Evolutionary conservation across 306 rosid genomes (phyloP).

Genomic region (Coriaria nepalensis): DNA sequence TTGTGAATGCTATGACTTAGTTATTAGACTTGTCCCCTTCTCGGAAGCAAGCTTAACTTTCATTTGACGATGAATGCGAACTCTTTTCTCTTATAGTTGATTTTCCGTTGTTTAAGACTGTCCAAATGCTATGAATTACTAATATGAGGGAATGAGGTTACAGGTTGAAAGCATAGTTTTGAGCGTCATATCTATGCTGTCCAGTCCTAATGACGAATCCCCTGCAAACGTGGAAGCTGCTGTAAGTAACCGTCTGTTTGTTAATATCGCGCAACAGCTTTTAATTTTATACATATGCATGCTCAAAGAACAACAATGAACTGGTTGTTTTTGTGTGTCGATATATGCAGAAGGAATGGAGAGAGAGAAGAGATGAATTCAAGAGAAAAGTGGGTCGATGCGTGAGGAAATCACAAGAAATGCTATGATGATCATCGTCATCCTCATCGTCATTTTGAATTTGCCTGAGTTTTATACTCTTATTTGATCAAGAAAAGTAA

Average conservation of each 20-base stretch:
- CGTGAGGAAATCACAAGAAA: constrained; percentile 85
- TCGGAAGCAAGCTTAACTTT: too few relatives aligned
- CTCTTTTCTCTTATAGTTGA: not conserved
- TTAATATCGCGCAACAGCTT: not conserved
- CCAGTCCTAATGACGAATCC: constrained; percentile 93
- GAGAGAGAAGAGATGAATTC: constrained; percentile 89
- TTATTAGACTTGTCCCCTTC: too few relatives aligned
- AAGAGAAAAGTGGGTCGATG: constrained; percentile 89
- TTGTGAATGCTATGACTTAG: too few relatives aligned
- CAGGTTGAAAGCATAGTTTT: constrained; percentile 99
- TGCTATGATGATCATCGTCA: constrained; percentile 22
- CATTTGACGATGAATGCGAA: not conserved
- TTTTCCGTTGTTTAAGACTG: not conserved
- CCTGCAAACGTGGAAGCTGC: constrained; percentile 99
- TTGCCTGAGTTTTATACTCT: too few relatives aligned
- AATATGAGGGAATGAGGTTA: constrained; percentile 14
- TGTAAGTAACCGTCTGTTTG: constrained; percentile 36
- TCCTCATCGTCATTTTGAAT: too few relatives aligned
- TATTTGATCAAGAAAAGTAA: too few relatives aligned
- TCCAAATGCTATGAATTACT: not conserved
- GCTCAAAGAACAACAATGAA: not conserved
- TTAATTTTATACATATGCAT: not conserved
- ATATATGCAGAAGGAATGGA: constrained; percentile 80
- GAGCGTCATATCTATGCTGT: constrained; percentile 97
- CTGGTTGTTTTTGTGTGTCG: constrained; percentile 4